phyloP scores from a whole-genome alignment of 2,329 filamentous ascomycete genomes.

The Fusarium sarcochroum region DNA sequence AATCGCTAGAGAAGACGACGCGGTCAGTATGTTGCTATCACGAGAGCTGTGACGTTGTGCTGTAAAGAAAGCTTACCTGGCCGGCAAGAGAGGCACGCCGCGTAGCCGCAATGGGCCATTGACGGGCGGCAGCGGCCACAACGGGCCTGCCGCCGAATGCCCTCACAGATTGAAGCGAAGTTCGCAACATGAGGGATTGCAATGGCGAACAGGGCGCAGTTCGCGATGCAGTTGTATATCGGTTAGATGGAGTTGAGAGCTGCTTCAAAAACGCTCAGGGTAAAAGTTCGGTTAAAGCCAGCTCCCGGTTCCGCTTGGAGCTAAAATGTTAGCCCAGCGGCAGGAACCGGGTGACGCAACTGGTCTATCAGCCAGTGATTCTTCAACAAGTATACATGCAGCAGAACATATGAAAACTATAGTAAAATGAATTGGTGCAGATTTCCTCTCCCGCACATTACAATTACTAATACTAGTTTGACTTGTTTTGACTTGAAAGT shows the following conservation, averaged over 20 bases:
- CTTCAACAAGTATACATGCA: not conserved
- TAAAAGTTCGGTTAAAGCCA: slow-evolving; percentile 61
- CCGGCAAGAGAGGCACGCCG: slow-evolving; percentile 51
- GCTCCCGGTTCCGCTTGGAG: slow-evolving; percentile 45
- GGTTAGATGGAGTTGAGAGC: slow-evolving; percentile 52
- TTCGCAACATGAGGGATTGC: slow-evolving; percentile 76
- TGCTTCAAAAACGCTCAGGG: slow-evolving; percentile 60
- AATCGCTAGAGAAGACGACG: slow-evolving; percentile 62
- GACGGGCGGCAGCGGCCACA: slow-evolving; percentile 67
- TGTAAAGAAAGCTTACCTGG: slow-evolving; percentile 54
- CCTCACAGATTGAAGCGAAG: slow-evolving; percentile 75
- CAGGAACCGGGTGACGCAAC: slow-evolving; percentile 57
- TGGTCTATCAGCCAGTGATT: slow-evolving; percentile 9
- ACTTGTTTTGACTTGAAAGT: not conserved
- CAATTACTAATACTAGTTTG: not conserved
- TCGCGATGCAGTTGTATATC: slow-evolving; percentile 50
- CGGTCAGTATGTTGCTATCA: slow-evolving; percentile 51
- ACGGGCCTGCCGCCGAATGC: slow-evolving; percentile 68
- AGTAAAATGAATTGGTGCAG: not conserved
- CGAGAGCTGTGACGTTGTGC: slow-evolving; percentile 53
- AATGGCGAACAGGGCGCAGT: slow-evolving; percentile 58
- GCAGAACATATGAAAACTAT: not conserved
- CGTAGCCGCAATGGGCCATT: slow-evolving; percentile 66
- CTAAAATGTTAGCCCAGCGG: slow-evolving; percentile 48
- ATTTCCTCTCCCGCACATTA: not conserved